Percentiles rank a stretch among this genome's conserved stretches.
Conservation (phyloP, 495 filamentous ascomycete genomes). For the Neurospora sp. region DNA sequence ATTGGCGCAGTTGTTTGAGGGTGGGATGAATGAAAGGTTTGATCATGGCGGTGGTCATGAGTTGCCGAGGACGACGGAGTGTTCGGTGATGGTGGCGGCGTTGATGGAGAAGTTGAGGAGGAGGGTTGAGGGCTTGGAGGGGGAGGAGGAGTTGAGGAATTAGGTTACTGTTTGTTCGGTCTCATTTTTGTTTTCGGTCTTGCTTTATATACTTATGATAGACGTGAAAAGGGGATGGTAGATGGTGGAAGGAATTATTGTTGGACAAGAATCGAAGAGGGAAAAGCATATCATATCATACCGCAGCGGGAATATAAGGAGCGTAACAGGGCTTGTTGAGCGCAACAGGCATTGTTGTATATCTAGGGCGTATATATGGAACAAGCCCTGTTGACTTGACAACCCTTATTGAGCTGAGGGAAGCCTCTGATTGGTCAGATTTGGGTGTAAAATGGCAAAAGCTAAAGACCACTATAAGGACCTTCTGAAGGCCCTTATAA, state of each 20-base stretch:
- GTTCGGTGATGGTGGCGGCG: slow-evolving; percentile 15
- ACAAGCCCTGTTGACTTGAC: too few species aligned
- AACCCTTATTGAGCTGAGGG: too few species aligned
- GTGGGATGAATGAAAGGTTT: slow-evolving; percentile 27
- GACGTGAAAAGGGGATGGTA: neutral
- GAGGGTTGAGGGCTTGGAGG: neutral
- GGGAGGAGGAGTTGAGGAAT: neutral
- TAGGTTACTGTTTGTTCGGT: neutral
- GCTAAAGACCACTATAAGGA: neutral
- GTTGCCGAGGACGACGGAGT: slow-evolving; percentile 21
- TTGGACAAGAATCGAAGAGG: neutral
- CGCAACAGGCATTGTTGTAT: too few species aligned
- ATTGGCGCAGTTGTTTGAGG: slow-evolving; percentile 44
- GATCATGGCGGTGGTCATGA: slow-evolving; percentile 50
- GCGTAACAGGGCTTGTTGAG: too few species aligned
- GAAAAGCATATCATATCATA: neutral
- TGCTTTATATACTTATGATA: neutral
- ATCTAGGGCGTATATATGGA: too few species aligned
- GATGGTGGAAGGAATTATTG: neutral
- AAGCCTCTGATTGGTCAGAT: neutral
- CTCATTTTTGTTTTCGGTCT: neutral
- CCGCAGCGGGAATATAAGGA: too few species aligned
- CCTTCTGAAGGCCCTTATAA: neutral
- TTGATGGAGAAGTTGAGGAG: slow-evolving; percentile 13
- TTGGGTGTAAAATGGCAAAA: neutral